Evolutionary conservation across 2,329 filamentous ascomycete genomes (phyloP), one percentile per base, ranked within the genome.

Genomic region (Grosmannia clavigera): DNA sequence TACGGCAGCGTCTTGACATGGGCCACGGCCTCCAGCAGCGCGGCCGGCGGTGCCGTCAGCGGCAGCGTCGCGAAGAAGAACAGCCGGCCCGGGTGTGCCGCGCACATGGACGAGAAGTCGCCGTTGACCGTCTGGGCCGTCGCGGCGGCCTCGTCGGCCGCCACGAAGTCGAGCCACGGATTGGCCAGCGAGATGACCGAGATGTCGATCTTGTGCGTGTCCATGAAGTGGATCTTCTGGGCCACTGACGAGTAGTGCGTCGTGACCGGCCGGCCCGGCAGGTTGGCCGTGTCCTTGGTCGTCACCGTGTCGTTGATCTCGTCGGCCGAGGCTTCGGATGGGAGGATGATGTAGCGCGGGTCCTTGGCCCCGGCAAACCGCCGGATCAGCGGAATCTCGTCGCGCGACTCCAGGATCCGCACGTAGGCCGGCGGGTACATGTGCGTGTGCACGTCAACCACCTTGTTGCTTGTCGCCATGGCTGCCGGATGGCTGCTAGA

Each of bases 111-210:
- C 57, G 90, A 82, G 58, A 96, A 85, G 65, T 92, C 89, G 65
- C 85, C 76, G 71, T 96, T 96, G 70, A 95, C 85, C 0, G 76
- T 77, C 58, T 74, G 68, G 0, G 90, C 90, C 56, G 85, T 83
- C 35, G 73, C 70, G 1, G 80, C 81, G 0, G 88, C 87, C 64
- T 86, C 81, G 4, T 75, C 70, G 0, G 82, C 69, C 11, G 76
- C 70, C 0, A 96, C 74, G 69, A 95, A 96, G 72, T 96, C 92
- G 2, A 96, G 80, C 92, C 92, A 96, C 0, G 92, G 92, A 69
- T 96, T 96, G 16, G 92, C 92, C 27, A 96, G 83, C 0, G 89
- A 94, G 64, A 96, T 84, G 57, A 96, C 88, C 1, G 88, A 94
- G 64, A 87, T 84, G 71, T 87, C 81, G 70, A 96, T 96, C 58